Base-by-base conservation (phyloP, 2,329 filamentous ascomycete genomes). In the Aspergillus quadrilineatus region DNA sequence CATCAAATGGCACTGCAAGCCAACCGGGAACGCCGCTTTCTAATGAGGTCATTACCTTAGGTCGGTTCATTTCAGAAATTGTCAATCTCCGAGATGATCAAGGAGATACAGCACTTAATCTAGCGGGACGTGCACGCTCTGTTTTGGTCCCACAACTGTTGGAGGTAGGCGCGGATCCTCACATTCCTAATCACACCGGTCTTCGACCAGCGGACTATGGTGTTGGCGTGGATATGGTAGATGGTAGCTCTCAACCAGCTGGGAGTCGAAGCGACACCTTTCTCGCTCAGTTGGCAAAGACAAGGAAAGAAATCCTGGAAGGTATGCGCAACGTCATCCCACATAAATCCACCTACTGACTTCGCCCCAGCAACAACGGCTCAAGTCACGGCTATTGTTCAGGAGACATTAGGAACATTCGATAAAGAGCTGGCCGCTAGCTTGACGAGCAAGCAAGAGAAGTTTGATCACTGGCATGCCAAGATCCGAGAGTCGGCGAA, bases 121-220 rank as follows among this genome's bases (percentile, higher is more conserved):
- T 97, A 60, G 94, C 93, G 1, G 92, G 94, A 1, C 84, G 94
- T 59, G 96, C 97, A 63, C 91, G 92, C 22, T 97, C 96, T 70
- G 95, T 91, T 66, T 96, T 99, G 65, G 96, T 97, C 56, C 93
- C 92, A n/a, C 94, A 99, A 70, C 80, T 99, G 32, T 81, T 97
- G 9, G 94, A 99, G 74, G 92, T 99, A 43, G 92, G 93, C 55
- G 94, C 94, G 1, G 92, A 97, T 72, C 89, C 92, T n/a, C 86
- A 88, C 52, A 92, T 97, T 67, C 84, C 91, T 5, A 99, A 99
- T 67, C 86, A 92, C 48, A 92, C 92, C 44, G 92, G 93, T 17
- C 81, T 97, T 10, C 84, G 90, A 39, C 92, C 94, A 1, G 81
- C 92, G n/a, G 94, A 97, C 71, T 99, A 99, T 76, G 93, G 93